Evolutionary conservation across 176 grass and related monocot genomes (phyloP).

Genomic region (Panicum miliaceum): DNA sequence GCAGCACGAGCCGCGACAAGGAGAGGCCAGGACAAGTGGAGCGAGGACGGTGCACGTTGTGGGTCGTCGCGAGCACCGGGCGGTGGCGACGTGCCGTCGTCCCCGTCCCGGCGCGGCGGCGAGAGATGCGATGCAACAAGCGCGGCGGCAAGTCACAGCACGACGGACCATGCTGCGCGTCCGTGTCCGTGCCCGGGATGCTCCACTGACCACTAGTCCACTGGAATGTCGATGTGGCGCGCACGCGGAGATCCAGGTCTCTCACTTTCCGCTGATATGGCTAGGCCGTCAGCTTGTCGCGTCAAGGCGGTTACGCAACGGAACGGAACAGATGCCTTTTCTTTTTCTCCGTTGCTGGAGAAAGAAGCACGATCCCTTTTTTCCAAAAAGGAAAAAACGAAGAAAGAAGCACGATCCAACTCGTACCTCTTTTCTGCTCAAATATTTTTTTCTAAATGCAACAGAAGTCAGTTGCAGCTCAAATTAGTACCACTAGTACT

Average conservation of each 20-base stretch:
- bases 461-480: background rate
- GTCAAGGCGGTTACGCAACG: background rate
- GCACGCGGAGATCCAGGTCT: background rate
- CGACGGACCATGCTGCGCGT: background rate
- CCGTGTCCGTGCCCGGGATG: too few relatives aligned
- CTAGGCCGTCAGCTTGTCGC: background rate
- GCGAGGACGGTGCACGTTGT: background rate
- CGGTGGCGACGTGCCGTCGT: too few relatives aligned
- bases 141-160: too few relatives aligned
- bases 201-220: too few relatives aligned
- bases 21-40: background rate
- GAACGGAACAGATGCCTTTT: background rate
- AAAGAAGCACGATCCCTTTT: too few relatives aligned
- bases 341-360: too few relatives aligned
- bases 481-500: background rate
- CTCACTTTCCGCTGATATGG: background rate
- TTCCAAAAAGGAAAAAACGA: accelerated
- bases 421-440: background rate
- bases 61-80: too few relatives aligned
- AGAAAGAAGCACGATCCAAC: too few relatives aligned
- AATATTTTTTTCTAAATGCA: background rate
- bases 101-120: too few relatives aligned
- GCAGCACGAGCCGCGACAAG: background rate
- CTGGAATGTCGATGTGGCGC: too few relatives aligned
- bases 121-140: too few relatives aligned